A percentile compares a stretch with the other conserved stretches of the same genome.
phyloP scores from a whole-genome alignment of 345 rosid genomes.

The Adansonia digitata region DNA sequence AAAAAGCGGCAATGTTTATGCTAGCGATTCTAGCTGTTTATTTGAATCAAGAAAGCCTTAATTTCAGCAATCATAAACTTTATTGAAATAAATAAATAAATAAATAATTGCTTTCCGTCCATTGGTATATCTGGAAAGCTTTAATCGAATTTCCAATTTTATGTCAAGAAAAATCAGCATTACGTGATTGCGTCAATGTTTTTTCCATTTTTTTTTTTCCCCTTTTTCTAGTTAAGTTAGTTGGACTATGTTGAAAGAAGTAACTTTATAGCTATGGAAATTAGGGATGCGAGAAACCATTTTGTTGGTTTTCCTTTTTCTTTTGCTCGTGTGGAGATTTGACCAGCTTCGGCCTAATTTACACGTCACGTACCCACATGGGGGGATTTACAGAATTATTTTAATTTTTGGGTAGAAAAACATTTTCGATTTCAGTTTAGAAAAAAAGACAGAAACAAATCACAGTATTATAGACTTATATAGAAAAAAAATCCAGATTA shows the following conservation, averaged over 20 bases:
- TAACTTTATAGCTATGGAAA: background rate
- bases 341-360: background rate
- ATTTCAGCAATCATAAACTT: background rate
- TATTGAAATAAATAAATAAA: background rate
- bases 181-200: background rate
- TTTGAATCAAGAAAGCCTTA: background rate
- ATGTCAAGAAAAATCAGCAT: too few relatives aligned
- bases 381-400: too few relatives aligned
- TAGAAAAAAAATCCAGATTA: too few relatives aligned
- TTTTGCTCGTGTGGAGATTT: too few relatives aligned
- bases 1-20: background rate
- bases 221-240: conserved; percentile 3
- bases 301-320: background rate
- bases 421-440: background rate
- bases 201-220: background rate
- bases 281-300: background rate
- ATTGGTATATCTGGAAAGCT: background rate
- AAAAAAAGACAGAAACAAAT: background rate
- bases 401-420: too few relatives aligned
- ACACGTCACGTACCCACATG: too few relatives aligned
- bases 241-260: background rate
- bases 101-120: too few relatives aligned
- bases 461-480: too few relatives aligned
- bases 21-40: background rate
- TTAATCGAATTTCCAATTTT: background rate